These are phyloP conservation scores for Torrubiellomyces zombiae DNA, from an alignment of 2,329 filamentous ascomycete genomes.

Conservation along the genomic window DNA sequence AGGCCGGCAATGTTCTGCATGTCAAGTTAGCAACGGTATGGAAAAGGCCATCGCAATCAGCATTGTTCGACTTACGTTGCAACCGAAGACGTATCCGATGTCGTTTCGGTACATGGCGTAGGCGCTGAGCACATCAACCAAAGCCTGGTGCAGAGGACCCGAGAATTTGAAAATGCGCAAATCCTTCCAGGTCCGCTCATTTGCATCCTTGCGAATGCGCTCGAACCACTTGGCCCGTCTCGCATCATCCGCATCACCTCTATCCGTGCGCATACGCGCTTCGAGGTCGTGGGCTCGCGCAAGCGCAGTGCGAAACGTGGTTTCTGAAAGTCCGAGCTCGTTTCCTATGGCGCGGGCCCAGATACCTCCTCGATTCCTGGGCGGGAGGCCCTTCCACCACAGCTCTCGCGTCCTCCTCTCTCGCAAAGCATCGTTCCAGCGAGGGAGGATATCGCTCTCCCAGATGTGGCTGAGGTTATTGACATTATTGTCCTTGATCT, in stretches of 20 bases:
- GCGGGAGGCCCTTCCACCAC: slow-evolving; percentile 68
- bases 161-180: slow-evolving; percentile 53
- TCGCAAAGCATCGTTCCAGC: slow-evolving; percentile 55
- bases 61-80: slow-evolving; percentile 42
- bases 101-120: slow-evolving; percentile 73
- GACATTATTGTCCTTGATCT: slow-evolving; percentile 35
- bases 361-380: slow-evolving; percentile 49
- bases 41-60: not conserved
- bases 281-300: slow-evolving; percentile 48
- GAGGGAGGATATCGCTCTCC: slow-evolving; percentile 61
- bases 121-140: slow-evolving; percentile 59
- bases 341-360: slow-evolving; percentile 62
- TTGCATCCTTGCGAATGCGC: slow-evolving; percentile 46
- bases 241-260: slow-evolving; percentile 35
- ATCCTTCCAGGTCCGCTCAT: slow-evolving; percentile 49
- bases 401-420: slow-evolving; percentile 57
- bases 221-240: slow-evolving; percentile 43
- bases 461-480: slow-evolving; percentile 45
- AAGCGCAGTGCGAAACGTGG: slow-evolving; percentile 56
- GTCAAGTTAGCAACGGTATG: slow-evolving; percentile 6
- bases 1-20: slow-evolving; percentile 52
- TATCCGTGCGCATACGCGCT: slow-evolving; percentile 32
- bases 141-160: slow-evolving; percentile 48
- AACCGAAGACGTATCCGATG: slow-evolving; percentile 60
- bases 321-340: slow-evolving; percentile 47